Conservation (phyloP, 768 basidiomycete species). For the Sarcodon sp. region DNA sequence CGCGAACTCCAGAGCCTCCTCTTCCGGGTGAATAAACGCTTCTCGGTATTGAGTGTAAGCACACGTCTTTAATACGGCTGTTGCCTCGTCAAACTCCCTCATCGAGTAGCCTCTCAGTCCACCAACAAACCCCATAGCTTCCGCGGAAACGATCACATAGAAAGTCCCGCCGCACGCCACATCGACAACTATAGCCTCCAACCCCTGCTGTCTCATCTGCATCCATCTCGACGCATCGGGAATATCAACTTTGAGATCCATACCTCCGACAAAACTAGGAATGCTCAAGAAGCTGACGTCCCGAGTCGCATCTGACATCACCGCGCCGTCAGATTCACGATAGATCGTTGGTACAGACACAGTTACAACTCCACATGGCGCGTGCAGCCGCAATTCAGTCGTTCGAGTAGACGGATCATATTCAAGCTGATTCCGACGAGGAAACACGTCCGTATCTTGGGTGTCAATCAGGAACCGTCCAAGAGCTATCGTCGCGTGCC, state of each 20-base stretch:
- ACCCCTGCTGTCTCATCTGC: conserved; percentile 7
- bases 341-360: conserved; percentile 16
- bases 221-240: conserved; percentile 16
- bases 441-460: conserved; percentile 18
- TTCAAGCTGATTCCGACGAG: conserved; percentile 13
- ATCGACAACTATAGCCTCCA: conserved; percentile 15
- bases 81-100: conserved; percentile 17
- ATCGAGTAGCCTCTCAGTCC: conserved; percentile 10
- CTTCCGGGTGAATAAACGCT: conserved; percentile 17
- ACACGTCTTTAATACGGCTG: conserved; percentile 15
- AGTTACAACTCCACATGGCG: conserved; percentile 24
- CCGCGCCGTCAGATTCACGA: conserved; percentile 1
- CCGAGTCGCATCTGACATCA: conserved; percentile 16
- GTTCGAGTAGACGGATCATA: conserved; percentile 10
- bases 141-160: conserved; percentile 22
- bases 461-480: conserved; percentile 27
- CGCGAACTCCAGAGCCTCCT: conserved; percentile 20
- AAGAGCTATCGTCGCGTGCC: conserved; percentile 27
- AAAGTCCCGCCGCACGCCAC: conserved; percentile 27
- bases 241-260: conserved; percentile 16
- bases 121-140: conserved; percentile 20
- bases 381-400: conserved; percentile 19
- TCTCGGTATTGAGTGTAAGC: conserved; percentile 9
- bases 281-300: conserved; percentile 22
- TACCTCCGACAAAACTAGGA: conserved; percentile 20